phyloP scores from a whole-genome alignment of 2,329 filamentous ascomycete species.

The Aspergillus arachidicola region DNA sequence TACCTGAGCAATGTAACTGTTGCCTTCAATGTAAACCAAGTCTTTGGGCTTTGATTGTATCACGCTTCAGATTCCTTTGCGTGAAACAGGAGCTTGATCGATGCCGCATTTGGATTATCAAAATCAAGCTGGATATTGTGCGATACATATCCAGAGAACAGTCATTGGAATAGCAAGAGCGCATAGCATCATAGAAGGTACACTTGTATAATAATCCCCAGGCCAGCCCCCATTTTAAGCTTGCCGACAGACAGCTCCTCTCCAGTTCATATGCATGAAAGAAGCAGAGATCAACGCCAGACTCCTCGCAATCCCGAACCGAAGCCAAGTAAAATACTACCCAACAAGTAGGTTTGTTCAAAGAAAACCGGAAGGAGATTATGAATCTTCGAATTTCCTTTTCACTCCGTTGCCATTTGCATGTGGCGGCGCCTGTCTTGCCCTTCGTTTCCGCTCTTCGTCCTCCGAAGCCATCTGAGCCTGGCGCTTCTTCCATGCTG shows the following conservation, averaged over 20 bases:
- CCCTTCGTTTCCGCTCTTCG: slow-evolving; percentile 29
- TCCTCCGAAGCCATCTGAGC: slow-evolving; percentile 36
- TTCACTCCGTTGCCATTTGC: slow-evolving; percentile 41
- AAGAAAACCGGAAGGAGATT: slow-evolving; percentile 1
- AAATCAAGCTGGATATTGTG: not conserved
- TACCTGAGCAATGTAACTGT: slow-evolving; percentile 14
- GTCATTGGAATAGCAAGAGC: not conserved
- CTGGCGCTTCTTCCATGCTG: slow-evolving; percentile 73
- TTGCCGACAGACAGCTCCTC: not conserved
- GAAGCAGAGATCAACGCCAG: slow-evolving; percentile 4
- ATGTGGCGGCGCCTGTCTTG: slow-evolving; percentile 29
- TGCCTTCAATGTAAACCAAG: not conserved
- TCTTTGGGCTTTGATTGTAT: not conserved
- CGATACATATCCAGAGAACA: not conserved
- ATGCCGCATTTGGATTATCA: not conserved
- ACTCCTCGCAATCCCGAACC: slow-evolving; percentile 10
- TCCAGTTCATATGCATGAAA: slow-evolving; percentile 1
- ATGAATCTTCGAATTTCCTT: slow-evolving; percentile 45
- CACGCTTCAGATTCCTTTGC: not conserved
- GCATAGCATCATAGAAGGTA: slow-evolving; percentile 8
- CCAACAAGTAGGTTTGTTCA: not conserved
- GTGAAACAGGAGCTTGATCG: not conserved
- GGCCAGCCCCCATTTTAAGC: not conserved
- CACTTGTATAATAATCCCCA: slow-evolving; percentile 4
- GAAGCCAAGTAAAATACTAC: not conserved